Conservation (phyloP, 305 asterid genomes). For the Rubia tinctorum region DNA sequence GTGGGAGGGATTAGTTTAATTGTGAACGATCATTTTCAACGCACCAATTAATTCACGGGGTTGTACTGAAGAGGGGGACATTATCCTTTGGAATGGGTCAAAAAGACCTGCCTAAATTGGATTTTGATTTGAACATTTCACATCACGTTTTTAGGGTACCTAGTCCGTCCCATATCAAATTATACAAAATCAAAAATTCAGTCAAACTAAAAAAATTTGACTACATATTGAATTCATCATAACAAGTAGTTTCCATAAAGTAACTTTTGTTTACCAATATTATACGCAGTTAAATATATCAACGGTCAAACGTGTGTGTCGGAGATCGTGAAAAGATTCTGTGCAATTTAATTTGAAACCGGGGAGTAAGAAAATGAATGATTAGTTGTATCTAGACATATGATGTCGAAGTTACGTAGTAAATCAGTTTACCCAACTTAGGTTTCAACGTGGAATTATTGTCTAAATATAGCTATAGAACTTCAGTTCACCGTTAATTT, state of each 20-base stretch:
- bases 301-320: too few species aligned
- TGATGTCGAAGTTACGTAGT: background rate
- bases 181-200: too few species aligned
- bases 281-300: too few species aligned
- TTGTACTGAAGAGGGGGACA: background rate
- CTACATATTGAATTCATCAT: too few species aligned
- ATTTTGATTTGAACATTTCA: slow-evolving; percentile 15
- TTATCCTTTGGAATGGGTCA: slow-evolving; percentile 13
- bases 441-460: slow-evolving; percentile 6
- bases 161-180: too few species aligned
- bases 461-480: background rate
- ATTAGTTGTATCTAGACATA: background rate
- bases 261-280: too few species aligned
- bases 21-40: slow-evolving; percentile 5
- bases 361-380: background rate
- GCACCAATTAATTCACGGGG: slow-evolving; percentile 9
- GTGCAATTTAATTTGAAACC: too few species aligned
- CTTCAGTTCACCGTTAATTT: background rate
- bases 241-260: too few species aligned
- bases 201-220: too few species aligned
- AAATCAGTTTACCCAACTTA: slow-evolving; percentile 6
- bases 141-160: slow-evolving; percentile 9
- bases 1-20: too few species aligned
- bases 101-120: slow-evolving; percentile 16
- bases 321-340: too few species aligned